Evolutionary conservation across 2,329 filamentous ascomycete genomes (phyloP), one percentile per base, ranked within the genome.

Genomic region (Dothidotthia symphoricarpi): DNA sequence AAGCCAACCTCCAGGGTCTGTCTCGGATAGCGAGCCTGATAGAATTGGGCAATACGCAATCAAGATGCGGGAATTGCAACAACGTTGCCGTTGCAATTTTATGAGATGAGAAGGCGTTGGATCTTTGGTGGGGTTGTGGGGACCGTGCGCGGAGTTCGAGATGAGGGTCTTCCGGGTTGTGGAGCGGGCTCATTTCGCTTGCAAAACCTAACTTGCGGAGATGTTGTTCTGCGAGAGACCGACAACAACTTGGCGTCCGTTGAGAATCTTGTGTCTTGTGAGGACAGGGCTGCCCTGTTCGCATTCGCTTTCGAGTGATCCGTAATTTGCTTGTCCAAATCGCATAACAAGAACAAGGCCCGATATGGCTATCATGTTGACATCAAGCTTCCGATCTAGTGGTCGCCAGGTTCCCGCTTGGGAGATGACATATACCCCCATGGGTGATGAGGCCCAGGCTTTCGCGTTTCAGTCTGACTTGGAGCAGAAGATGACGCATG

Each of bases 161-260:
- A 58, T 57, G 51, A 57, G 41, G 36, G 46, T 45, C 37, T 53
- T 51, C 44, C 41, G 27, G 51, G 51, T 43, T 53, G 61, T 64
- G 59, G 60, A 64, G 49, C 19, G 19, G 19, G 19, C 59, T 65
- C 61, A 66, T 66, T 54, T 66, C 63, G 63, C 60, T 64, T 64
- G 49, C 34, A 9, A 22, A 22, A 22, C 19, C 9, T 22, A 22
- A 22, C 19, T 22, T 22, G 19, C 19, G 9, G 9, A 22, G 24
- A 32, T 34, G 19, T 22, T 22, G 5, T 22, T 22, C 5, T 22
- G 19, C 19, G 19, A 9, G 19, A 5, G 9, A 22, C 9, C 19
- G 9, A 22, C 9, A 22, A 22, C 19, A 22, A 9, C 19, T 22
- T 22, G 19, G 5, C 19, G 9, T 22, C 16, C n/a, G n/a, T 24